Base-by-base conservation (phyloP, 768 basidiomycete genomes). In the Amanita phalloides region DNA sequence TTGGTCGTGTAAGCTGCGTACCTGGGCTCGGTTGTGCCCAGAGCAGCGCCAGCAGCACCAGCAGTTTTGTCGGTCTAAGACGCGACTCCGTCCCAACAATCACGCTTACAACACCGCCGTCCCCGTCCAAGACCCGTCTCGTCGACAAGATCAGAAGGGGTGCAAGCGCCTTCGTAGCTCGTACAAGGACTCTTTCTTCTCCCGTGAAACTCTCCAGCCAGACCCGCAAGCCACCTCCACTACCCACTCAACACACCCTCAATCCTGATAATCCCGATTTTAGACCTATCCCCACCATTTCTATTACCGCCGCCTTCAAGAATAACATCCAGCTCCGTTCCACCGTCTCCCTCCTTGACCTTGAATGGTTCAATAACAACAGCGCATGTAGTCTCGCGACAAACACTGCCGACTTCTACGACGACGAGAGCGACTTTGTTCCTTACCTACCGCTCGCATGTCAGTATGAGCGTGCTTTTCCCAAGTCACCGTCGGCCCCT, bases 361-460 rank as follows among this genome's bases (percentile, higher is more conserved):
- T 52, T 14, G 49, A 50, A 43, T 42, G 2, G 44, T 38, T 45
- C 32, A 52, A 52, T 33, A 52, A 52, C 26, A 52, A 52, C 25
- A 52, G 51, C 35, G 44, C 36, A 45, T 52, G 26, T 52, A 52
- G 51, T 23, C 43, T 52, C 2, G 51, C 51, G 10, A 53, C 53
- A 8, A 53, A 53, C 14, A 48, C 53, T 9, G 45, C 51, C 48
- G 53, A 53, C 35, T 47, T 47, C 33, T 47, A 53, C 32, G 46
- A 48, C 25, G 54, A 45, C 14, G 57, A 54, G 11, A 55, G 48
- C 28, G 48, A 51, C 49, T 62, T 58, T 45, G 52, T 56, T 13
- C 61, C 61, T 0, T 62, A 60, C 26, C 43, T 62, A 21, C 61
- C 61, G 2, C 56, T 62, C 28, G 57, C 60, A 14, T 48, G 60